Evolutionary conservation across 768 basidiomycete genomes (phyloP).

Genomic region (Panaeolus cyanescens): DNA sequence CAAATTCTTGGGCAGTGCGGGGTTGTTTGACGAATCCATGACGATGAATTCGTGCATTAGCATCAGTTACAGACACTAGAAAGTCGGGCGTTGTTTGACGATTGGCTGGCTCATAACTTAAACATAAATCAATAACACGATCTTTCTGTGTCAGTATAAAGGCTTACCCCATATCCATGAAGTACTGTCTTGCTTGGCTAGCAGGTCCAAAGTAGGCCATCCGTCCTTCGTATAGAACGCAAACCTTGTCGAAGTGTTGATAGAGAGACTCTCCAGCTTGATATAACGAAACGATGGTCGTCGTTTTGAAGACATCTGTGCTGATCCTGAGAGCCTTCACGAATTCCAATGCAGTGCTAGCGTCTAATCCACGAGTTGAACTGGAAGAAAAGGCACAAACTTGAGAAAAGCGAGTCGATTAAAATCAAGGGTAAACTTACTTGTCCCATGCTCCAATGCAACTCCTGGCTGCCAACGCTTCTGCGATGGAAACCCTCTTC

Average conservation of each 20-base stretch:
- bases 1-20: conserved; percentile 60
- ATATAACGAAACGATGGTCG: conserved; percentile 83
- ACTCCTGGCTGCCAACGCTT: conserved; percentile 58
- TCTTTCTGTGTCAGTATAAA: neutral
- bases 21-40: conserved; percentile 45
- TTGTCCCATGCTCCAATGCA: conserved; percentile 70
- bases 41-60: conserved; percentile 55
- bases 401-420: neutral
- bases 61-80: conserved; percentile 63
- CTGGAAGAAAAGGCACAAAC: conserved; percentile 30
- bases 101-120: conserved; percentile 58
- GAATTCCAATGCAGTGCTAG: conserved; percentile 75
- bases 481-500: conserved; percentile 72
- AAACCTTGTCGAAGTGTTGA: conserved; percentile 76
- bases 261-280: conserved; percentile 77
- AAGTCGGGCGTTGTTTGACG: conserved; percentile 70
- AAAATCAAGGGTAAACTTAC: no score
- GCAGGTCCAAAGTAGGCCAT: conserved; percentile 79
- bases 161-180: conserved; percentile 59
- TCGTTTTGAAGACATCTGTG: conserved; percentile 53
- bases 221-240: conserved; percentile 72
- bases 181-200: conserved; percentile 65
- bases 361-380: conserved; percentile 65
- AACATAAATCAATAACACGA: neutral
- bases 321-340: conserved; percentile 63